Evolutionary conservation across 108 stramenopile genomes (phyloP).

Genomic region (Stephanodiscus minutulus): DNA sequence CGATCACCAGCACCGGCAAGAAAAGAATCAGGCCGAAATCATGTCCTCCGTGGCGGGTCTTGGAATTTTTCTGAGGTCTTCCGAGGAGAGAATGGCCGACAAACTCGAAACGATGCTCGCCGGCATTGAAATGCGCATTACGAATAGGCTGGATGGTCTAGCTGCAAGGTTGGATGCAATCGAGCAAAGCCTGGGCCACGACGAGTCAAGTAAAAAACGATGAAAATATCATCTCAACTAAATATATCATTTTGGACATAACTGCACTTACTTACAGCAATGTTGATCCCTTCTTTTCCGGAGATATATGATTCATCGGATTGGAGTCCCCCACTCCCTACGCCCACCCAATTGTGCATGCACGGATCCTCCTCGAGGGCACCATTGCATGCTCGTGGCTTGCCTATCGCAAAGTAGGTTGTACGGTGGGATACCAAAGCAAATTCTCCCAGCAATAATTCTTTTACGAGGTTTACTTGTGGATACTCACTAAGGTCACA

Average conservation of each 20-base stretch:
- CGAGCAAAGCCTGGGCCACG: conserved; percentile 15
- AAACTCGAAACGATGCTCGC: conserved; percentile 22
- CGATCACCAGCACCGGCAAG: conserved; percentile 15
- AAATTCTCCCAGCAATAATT: conserved; percentile 40
- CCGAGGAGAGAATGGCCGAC: conserved; percentile 32
- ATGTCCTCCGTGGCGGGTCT: conserved; percentile 41
- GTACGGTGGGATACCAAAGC: conserved; percentile 73
- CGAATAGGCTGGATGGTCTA: conserved; percentile 20
- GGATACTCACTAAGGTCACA: conserved; percentile 1
- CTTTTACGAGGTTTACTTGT: conserved; percentile 29
- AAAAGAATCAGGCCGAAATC: conserved; percentile 37
- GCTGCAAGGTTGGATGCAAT: conserved; percentile 26
- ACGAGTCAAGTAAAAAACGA: not conserved
- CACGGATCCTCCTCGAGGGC: conserved; percentile 71
- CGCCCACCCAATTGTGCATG: no score
- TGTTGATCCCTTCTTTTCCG: not conserved
- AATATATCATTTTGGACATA: not conserved
- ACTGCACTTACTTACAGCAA: not conserved
- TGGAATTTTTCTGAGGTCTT: conserved; percentile 44
- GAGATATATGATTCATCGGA: no score
- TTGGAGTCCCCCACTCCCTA: no score
- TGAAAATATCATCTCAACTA: not conserved
- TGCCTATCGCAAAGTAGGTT: conserved; percentile 57
- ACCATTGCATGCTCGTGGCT: conserved; percentile 66
- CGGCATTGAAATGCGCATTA: conserved; percentile 36